Base-by-base conservation (phyloP, 495 filamentous ascomycete genomes). In the Podospora conica region DNA sequence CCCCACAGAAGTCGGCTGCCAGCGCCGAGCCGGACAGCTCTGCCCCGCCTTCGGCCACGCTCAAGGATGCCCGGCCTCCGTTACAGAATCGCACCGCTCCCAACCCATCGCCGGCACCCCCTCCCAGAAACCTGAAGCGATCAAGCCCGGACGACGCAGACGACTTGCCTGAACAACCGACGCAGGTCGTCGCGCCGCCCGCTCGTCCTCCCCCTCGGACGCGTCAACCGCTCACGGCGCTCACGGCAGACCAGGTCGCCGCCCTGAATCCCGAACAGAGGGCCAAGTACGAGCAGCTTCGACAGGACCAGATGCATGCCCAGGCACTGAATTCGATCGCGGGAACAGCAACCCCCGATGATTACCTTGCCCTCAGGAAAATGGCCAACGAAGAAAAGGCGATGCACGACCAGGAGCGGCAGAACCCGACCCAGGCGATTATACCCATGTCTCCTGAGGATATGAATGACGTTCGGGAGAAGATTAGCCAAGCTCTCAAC, bases 91-190 rank as follows among this genome's bases (percentile, higher is more conserved):
- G 60, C 59, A 40, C 58, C 18, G 58, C 66, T 21, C 55, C 65
- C 10, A 71, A 70, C 61, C 68, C 66, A 12, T 66, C 72, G 7
- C 71, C 73, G 22, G 70, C 64, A 20, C 64, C 71, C 25, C 57
- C 33, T 9, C 60, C 69, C n/a, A 78, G 74, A 40, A 73, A 60
- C 25, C 70, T 78, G 40, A 91, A 91, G 75, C 84, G 88, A 61
- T 71, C 84, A 9, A 84, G 78, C 64, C 82, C 81, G 53, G 90
- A 92, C 64, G 90, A 93, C 71, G 71, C 82, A 9, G 74, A 80
- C 18, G 89, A 90, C 65, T 77, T 81, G 24, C 80, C 80, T 25
- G 82, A 81, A 61, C 79, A 84, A 53, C 66, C 74, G 21, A 68
- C 71, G 66, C 71, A 69, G 61, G 69, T n/a, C 40, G 40, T 18